Evolutionary conservation across 1,284 basidiomycete genomes (phyloP).

Genomic region (Ustilago tritici): DNA sequence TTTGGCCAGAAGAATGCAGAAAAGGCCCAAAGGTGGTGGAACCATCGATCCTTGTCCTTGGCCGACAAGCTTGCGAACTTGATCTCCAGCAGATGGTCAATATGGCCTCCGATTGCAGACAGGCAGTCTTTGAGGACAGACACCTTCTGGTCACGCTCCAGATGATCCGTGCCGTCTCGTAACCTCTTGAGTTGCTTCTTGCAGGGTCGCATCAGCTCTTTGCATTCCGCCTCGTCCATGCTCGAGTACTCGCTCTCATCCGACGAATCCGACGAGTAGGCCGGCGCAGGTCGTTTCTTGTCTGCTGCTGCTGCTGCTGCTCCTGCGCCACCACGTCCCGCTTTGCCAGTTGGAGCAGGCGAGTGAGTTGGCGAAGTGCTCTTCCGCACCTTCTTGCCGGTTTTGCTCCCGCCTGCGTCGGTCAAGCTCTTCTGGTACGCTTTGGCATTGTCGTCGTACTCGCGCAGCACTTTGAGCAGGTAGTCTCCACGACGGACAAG

Average conservation of each 20-base stretch:
- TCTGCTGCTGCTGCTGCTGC: conserved; percentile 27
- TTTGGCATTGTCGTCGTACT: conserved; percentile 73
- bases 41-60: conserved; percentile 85
- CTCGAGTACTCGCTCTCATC: conserved; percentile 72
- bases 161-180: conserved; percentile 86
- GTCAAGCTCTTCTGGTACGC: conserved; percentile 46
- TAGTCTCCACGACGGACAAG: conserved; percentile 97
- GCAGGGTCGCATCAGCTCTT: conserved; percentile 94
- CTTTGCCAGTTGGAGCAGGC: conserved; percentile 48
- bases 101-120: conserved; percentile 90
- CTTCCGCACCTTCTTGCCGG: conserved; percentile 44
- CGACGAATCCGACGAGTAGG: conserved; percentile 54
- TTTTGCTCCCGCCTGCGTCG: conserved; percentile 28
- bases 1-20: conserved; percentile 93
- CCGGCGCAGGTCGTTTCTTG: conserved; percentile 49
- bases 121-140: conserved; percentile 94
- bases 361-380: conserved; percentile 44
- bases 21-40: conserved; percentile 91
- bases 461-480: conserved; percentile 85
- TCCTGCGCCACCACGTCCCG: conserved; percentile 21
- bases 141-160: conserved; percentile 94
- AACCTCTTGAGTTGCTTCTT: conserved; percentile 97
- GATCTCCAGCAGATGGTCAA: conserved; percentile 83
- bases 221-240: conserved; percentile 95
- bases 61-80: conserved; percentile 78